phyloP scores from a whole-genome alignment of 2,329 filamentous ascomycete genomes.

The Ceratocystis smalleyi region DNA sequence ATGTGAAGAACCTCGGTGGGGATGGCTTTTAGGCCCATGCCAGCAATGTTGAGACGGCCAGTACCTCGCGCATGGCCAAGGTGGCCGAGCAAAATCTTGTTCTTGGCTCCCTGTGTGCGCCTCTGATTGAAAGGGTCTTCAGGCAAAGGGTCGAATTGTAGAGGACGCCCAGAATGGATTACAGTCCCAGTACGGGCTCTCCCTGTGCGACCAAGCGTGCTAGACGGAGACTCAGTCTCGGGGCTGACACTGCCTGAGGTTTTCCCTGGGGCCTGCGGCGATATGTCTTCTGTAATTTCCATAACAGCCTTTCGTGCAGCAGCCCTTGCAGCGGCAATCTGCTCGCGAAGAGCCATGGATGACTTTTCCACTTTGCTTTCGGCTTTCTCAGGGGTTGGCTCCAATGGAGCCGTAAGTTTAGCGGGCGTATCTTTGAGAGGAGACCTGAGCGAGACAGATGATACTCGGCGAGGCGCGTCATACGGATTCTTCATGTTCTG shows the following conservation, averaged over 20 bases:
- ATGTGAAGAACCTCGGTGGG: constrained; percentile 74
- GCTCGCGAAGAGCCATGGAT: constrained; percentile 67
- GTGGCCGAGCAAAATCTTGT: constrained; percentile 56
- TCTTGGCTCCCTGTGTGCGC: constrained; percentile 40
- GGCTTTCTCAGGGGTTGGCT: constrained; percentile 11
- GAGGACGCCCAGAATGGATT: constrained; percentile 8
- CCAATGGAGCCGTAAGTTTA: constrained; percentile 1
- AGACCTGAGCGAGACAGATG: constrained; percentile 14
- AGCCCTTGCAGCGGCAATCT: constrained; percentile 84
- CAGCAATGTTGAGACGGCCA: constrained; percentile 77
- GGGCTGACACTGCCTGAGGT: not conserved
- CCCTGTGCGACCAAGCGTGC: constrained; percentile 30
- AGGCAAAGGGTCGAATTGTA: not conserved
- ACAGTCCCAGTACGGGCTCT: constrained; percentile 16
- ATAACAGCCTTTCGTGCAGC: constrained; percentile 45
- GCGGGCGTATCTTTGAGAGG: constrained; percentile 4
- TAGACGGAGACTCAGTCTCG: not conserved
- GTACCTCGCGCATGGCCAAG: constrained; percentile 58
- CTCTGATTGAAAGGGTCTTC: constrained; percentile 56
- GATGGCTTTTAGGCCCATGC: constrained; percentile 62
- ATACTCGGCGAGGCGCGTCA: constrained; percentile 18
- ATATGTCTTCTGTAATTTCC: constrained; percentile 21
- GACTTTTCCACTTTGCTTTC: constrained; percentile 39
- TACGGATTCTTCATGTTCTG: constrained; percentile 25
- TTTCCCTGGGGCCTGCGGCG: not conserved